These are phyloP conservation scores for Glycine latifolia DNA, from an alignment of 306 rosid genomes.

Conservation along the genomic window DNA sequence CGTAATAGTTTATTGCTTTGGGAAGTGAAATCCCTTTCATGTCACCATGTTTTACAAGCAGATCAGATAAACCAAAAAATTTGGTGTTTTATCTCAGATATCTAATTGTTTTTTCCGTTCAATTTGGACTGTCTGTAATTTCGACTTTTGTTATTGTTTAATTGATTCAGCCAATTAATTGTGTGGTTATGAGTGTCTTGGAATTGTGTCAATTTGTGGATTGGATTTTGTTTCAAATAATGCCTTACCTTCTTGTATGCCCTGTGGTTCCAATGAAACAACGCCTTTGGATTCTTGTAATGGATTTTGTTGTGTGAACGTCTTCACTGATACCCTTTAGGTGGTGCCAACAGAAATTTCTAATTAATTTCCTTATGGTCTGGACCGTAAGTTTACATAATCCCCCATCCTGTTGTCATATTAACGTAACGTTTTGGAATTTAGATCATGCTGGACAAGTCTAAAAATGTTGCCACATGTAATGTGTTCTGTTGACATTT, in stretches of 20 bases:
- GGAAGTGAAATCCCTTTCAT: too few relatives aligned
- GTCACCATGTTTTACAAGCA: too few relatives aligned
- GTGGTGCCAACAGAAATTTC: constrained; percentile 2
- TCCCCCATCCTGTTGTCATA: not conserved
- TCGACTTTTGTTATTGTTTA: not conserved
- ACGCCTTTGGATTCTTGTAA: too few relatives aligned
- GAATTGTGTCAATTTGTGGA: not conserved
- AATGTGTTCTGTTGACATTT: constrained; percentile 10
- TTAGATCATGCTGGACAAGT: not conserved
- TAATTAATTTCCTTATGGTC: not conserved
- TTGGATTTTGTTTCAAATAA: not conserved
- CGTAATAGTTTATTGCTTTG: too few relatives aligned
- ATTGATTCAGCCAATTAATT: not conserved
- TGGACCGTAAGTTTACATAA: not conserved
- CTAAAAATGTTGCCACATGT: not conserved
- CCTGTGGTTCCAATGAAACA: not conserved
- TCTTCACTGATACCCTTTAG: not conserved
- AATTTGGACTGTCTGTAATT: not conserved
- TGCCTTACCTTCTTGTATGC: not conserved
- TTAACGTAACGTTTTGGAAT: not conserved
- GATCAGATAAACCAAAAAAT: too few relatives aligned
- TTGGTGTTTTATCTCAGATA: not conserved
- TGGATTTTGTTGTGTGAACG: constrained; percentile 29
- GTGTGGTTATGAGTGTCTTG: too few relatives aligned
- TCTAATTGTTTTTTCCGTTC: not conserved